phyloP scores from a whole-genome alignment of 345 rosid genomes.

The Turnera subulata region DNA sequence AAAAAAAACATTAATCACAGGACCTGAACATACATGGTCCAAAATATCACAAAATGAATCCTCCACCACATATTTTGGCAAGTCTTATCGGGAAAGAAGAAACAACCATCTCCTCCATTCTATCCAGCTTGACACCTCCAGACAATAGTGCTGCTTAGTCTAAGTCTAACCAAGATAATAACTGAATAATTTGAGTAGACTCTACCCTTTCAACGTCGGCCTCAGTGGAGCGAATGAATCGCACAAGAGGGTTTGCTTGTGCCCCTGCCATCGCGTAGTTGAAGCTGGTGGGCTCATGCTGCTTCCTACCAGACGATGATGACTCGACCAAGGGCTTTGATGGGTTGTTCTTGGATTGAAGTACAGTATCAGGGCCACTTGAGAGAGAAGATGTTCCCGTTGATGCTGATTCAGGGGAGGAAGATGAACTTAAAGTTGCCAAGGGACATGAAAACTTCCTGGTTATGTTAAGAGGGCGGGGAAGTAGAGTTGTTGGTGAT shows the following conservation, averaged over 20 bases:
- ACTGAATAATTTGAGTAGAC: background rate
- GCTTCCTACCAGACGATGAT: conserved; percentile 15
- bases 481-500: conserved; percentile 18
- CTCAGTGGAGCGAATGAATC: conserved; percentile 59
- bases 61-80: conserved; percentile 1
- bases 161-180: too few relatives aligned
- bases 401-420: conserved; percentile 36
- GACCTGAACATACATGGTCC: background rate
- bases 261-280: conserved; percentile 32
- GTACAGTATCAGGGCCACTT: conserved; percentile 4
- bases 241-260: conserved; percentile 28
- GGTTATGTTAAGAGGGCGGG: conserved; percentile 13
- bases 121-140: too few relatives aligned
- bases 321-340: conserved; percentile 30
- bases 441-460: conserved; percentile 24
- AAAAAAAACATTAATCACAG: background rate
- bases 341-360: conserved; percentile 23
- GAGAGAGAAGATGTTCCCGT: conserved; percentile 16
- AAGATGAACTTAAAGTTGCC: conserved; percentile 45
- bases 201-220: conserved; percentile 64
- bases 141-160: too few relatives aligned
- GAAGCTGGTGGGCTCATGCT: conserved; percentile 34
- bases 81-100: too few relatives aligned
- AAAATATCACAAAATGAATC: background rate
- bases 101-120: too few relatives aligned